These are phyloP conservation scores for Plantago elongata DNA, from an alignment of 257 asterid genomes.

Conservation along the genomic window DNA sequence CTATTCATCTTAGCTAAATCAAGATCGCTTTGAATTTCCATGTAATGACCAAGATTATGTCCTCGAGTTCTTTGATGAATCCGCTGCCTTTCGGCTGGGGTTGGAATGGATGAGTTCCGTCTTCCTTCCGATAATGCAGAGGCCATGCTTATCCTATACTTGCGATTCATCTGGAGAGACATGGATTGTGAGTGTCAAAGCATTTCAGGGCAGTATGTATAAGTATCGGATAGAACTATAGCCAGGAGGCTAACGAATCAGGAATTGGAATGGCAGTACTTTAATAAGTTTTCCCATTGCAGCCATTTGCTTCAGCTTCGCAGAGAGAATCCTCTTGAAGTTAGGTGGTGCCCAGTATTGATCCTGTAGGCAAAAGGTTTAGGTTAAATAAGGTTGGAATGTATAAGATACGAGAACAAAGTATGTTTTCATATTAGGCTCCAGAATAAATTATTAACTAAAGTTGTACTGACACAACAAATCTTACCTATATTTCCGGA, in stretches of 20 bases:
- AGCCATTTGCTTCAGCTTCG: slow-evolving; percentile 44
- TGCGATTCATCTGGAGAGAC: slow-evolving; percentile 40
- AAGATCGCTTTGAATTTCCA: slow-evolving; percentile 30
- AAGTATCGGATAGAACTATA: neutral
- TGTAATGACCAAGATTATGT: slow-evolving; percentile 20
- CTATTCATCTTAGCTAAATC: slow-evolving; percentile 38
- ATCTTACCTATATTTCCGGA: too few species aligned
- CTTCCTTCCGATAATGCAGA: slow-evolving; percentile 27
- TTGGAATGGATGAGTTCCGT: slow-evolving; percentile 27
- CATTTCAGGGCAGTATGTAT: neutral
- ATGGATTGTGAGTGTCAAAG: neutral
- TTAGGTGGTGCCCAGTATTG: slow-evolving; percentile 57
- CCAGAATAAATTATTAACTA: too few species aligned
- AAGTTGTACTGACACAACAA: too few species aligned
- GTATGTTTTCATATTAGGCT: too few species aligned
- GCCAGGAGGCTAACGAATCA: neutral
- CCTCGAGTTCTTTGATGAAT: slow-evolving; percentile 21
- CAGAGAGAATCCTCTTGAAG: slow-evolving; percentile 43
- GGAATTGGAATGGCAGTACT: slow-evolving; percentile 25
- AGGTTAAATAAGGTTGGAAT: neutral
- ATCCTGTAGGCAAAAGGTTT: slow-evolving; percentile 23
- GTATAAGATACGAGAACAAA: neutral
- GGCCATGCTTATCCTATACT: slow-evolving; percentile 24
- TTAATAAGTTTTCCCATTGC: slow-evolving; percentile 41
- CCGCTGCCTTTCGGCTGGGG: slow-evolving; percentile 28